Evolutionary conservation across 1,139 yeast species (phyloP).

Genomic region (Yamadazyma conglobata): DNA sequence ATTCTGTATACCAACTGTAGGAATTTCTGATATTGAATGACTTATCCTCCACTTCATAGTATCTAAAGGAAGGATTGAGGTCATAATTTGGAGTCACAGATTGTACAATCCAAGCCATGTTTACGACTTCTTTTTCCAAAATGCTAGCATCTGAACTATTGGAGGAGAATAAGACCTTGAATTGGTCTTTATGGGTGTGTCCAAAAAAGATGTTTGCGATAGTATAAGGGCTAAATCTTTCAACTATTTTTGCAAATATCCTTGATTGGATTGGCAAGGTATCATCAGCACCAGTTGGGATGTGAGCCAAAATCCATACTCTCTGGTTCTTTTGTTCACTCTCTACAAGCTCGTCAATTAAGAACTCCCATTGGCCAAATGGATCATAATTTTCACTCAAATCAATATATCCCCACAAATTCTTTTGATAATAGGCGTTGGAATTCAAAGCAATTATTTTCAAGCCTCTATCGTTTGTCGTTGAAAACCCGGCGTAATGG

Average conservation of each 20-base stretch:
- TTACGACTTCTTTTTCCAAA: conserved; percentile 31
- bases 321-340: conserved; percentile 56
- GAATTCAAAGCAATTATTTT: conserved; percentile 64
- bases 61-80: conserved; percentile 69
- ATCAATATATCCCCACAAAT: conserved; percentile 60
- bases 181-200: conserved; percentile 71
- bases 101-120: conserved; percentile 64
- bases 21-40: conserved; percentile 62
- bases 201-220: conserved; percentile 70
- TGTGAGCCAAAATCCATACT: conserved; percentile 72
- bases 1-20: conserved; percentile 50
- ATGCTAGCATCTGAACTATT: conserved; percentile 31
- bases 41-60: conserved; percentile 62
- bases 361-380: conserved; percentile 61
- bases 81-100: conserved; percentile 62
- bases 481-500: conserved; percentile 64
- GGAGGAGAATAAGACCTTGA: conserved; percentile 52
- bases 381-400: conserved; percentile 52
- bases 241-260: conserved; percentile 54
- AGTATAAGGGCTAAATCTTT: conserved; percentile 65
- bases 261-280: conserved; percentile 63
- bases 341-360: conserved; percentile 56
- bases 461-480: conserved; percentile 53
- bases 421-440: conserved; percentile 62
- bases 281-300: conserved; percentile 54